These are phyloP conservation scores for Leonotis leonurus DNA, from an alignment of 257 asterid species.

Conservation along the genomic window DNA sequence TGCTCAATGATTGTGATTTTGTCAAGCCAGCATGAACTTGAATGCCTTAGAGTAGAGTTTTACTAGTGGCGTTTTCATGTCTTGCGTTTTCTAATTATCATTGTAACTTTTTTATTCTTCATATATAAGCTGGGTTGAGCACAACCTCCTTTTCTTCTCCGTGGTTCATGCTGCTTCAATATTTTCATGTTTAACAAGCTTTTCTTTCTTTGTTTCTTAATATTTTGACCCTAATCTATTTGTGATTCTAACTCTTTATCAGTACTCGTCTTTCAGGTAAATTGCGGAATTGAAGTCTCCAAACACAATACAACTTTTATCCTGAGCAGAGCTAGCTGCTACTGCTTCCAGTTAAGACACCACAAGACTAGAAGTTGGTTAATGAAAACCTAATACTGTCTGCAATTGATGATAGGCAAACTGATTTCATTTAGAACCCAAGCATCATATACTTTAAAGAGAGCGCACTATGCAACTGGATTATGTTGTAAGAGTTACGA, in stretches of 20 bases:
- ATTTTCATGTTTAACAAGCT: not conserved
- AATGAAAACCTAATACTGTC: conserved; percentile 5
- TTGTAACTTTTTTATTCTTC: not conserved
- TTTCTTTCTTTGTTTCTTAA: not conserved
- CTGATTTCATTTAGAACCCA: conserved; percentile 21
- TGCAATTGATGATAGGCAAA: conserved; percentile 14
- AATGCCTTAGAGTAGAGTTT: not conserved
- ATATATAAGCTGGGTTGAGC: not conserved
- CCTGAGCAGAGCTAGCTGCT: conserved; percentile 14
- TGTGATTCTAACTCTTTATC: not conserved
- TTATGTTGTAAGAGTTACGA: conserved; percentile 23
- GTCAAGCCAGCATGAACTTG: not conserved
- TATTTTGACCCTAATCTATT: not conserved
- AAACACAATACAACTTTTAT: conserved; percentile 23
- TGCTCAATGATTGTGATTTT: conserved; percentile 9
- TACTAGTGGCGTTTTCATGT: not conserved
- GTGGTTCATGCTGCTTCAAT: not conserved
- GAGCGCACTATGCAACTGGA: conserved; percentile 21
- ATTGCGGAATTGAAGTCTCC: conserved; percentile 6
- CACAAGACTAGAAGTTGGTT: conserved; percentile 12
- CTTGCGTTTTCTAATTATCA: too few species aligned
- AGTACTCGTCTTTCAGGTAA: conserved; percentile 20
- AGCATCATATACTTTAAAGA: too few species aligned
- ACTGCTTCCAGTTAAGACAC: conserved; percentile 12
- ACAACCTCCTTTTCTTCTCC: not conserved